These are phyloP conservation scores for Fusarium nurragi DNA, from an alignment of 2,329 filamentous ascomycete genomes.

Conservation along the genomic window DNA sequence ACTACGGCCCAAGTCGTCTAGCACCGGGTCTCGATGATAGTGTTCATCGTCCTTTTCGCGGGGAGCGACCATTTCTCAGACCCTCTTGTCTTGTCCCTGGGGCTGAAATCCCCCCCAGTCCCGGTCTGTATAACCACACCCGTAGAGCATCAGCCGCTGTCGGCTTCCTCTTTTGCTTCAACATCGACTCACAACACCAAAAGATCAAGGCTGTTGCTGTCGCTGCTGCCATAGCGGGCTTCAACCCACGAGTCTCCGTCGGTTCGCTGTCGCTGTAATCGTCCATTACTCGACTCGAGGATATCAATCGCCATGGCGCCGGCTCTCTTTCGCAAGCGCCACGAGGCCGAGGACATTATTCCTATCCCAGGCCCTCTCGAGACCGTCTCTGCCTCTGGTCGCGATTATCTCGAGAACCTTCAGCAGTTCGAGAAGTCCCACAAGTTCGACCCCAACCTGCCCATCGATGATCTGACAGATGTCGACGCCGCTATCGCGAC, in stretches of 20 bases:
- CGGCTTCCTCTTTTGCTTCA: slow-evolving; percentile 32
- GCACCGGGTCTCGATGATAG: slow-evolving; percentile 16
- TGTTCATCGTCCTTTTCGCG: slow-evolving; percentile 33
- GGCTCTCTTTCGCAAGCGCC: slow-evolving; percentile 57
- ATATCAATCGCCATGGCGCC: slow-evolving; percentile 45
- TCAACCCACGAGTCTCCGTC: slow-evolving; percentile 33
- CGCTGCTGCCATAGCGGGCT: slow-evolving; percentile 36
- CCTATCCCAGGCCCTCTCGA: slow-evolving; percentile 53
- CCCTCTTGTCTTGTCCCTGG: slow-evolving; percentile 23
- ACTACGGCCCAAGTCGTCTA: slow-evolving; percentile 29
- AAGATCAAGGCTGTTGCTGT: slow-evolving; percentile 22
- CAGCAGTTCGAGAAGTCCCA: slow-evolving; percentile 68
- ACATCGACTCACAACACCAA: slow-evolving; percentile 25
- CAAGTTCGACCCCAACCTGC: slow-evolving; percentile 71
- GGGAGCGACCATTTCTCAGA: slow-evolving; percentile 33
- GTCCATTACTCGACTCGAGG: slow-evolving; percentile 20
- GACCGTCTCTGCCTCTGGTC: slow-evolving; percentile 52
- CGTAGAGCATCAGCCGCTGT: slow-evolving; percentile 33
- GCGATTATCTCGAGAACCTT: slow-evolving; percentile 58
- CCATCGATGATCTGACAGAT: slow-evolving; percentile 69
- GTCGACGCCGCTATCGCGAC: slow-evolving; percentile 66
- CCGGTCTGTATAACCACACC: slow-evolving; percentile 35
- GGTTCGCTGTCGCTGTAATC: slow-evolving; percentile 23
- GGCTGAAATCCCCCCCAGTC: slow-evolving; percentile 30
- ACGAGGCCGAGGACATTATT: slow-evolving; percentile 57